phyloP scores from a whole-genome alignment of 352 stramenopile species.

The Phytophthora fragariae region DNA sequence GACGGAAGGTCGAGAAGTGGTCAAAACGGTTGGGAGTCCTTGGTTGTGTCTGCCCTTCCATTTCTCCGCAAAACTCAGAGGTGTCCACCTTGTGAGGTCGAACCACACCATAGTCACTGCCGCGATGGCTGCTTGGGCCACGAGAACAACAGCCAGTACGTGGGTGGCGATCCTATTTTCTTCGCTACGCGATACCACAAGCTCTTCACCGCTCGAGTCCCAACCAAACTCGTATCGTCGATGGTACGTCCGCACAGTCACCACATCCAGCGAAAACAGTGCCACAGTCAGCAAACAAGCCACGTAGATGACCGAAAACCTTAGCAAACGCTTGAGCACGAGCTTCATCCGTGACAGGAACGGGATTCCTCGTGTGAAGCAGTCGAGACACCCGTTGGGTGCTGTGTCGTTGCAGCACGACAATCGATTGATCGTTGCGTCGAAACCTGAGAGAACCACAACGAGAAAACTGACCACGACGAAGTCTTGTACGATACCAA shows the following conservation, averaged over 20 bases:
- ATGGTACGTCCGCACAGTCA: constrained; percentile 30
- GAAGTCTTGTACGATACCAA: constrained; percentile 37
- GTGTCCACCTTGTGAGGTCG: constrained; percentile 40
- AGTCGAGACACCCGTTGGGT: constrained; percentile 40
- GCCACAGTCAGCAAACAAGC: constrained; percentile 30
- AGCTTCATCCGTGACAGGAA: constrained; percentile 30
- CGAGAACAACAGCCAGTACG: constrained; percentile 9
- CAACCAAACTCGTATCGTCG: constrained; percentile 23
- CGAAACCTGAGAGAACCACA: constrained; percentile 25
- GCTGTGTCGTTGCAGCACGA: constrained; percentile 41
- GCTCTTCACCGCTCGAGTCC: not conserved
- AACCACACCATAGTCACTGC: constrained; percentile 30
- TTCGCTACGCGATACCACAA: constrained; percentile 2
- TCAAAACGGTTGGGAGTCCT: constrained; percentile 7
- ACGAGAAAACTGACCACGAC: constrained; percentile 38
- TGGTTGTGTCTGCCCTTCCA: constrained; percentile 6
- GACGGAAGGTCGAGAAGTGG: constrained; percentile 8
- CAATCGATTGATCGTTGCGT: constrained; percentile 34
- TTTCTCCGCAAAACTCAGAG: constrained; percentile 6
- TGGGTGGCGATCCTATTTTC: constrained; percentile 8
- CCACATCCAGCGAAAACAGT: constrained; percentile 31
- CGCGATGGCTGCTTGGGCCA: constrained; percentile 23
- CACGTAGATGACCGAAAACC: constrained; percentile 16
- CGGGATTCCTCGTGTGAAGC: constrained; percentile 36
- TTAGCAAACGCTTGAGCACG: constrained; percentile 30